Percentiles rank a stretch among this genome's conserved stretches.
phyloP scores from a whole-genome alignment of 225 moss, liverwort and hornwort species.

The Thuidium tamariscinum region DNA sequence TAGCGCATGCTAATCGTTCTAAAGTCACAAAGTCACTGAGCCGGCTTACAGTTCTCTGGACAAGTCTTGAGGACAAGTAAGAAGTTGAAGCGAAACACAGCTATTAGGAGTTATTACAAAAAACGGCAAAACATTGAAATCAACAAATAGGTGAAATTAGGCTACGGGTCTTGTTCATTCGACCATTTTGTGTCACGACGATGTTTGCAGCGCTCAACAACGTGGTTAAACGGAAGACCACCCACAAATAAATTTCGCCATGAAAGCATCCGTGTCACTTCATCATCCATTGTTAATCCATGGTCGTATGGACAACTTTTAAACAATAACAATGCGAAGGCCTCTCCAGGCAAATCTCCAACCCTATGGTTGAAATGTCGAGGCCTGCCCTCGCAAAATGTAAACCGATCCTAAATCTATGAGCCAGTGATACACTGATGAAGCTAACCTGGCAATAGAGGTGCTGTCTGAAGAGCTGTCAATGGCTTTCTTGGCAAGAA shows the following conservation, averaged over 20 bases:
- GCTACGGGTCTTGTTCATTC: neutral
- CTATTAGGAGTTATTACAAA: neutral
- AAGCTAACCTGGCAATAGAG: constrained; percentile 8
- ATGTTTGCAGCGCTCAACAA: neutral
- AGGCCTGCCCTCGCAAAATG: neutral
- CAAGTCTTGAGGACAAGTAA: neutral
- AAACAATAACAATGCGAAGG: neutral
- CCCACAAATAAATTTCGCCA: neutral
- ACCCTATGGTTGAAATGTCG: neutral
- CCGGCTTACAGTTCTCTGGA: neutral
- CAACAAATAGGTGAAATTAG: neutral
- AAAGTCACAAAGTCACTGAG: neutral
- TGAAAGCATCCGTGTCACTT: neutral
- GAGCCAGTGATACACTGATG: neutral
- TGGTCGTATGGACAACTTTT: neutral
- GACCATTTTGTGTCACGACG: neutral
- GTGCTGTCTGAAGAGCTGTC: constrained; percentile 23
- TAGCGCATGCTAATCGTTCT: neutral
- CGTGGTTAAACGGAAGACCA: neutral
- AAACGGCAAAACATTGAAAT: neutral
- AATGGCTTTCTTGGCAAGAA: constrained; percentile 35
- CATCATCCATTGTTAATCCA: neutral
- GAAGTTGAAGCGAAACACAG: neutral
- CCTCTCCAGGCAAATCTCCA: neutral
- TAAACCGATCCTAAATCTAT: neutral